phyloP scores from a whole-genome alignment of 305 asterid genomes.

The Lippia alba region DNA sequence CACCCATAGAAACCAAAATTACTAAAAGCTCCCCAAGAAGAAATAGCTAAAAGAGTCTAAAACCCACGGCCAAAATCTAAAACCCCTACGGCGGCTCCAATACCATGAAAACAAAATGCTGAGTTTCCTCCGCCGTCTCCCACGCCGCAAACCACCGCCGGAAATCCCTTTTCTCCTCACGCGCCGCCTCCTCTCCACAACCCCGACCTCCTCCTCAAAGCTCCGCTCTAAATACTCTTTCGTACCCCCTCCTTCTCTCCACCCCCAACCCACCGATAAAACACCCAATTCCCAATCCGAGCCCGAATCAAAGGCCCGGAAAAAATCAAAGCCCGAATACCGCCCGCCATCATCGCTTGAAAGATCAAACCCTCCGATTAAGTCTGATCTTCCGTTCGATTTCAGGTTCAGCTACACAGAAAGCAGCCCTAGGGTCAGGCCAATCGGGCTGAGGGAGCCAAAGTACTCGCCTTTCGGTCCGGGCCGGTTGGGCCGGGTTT shows the following conservation, averaged over 20 bases:
- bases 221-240: conserved; percentile 70
- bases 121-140: conserved; percentile 39
- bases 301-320: conserved; percentile 34
- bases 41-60: not conserved
- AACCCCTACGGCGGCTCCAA: conserved; percentile 33
- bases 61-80: conserved; percentile 22
- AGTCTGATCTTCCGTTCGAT: conserved; percentile 82
- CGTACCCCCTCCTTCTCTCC: conserved; percentile 66
- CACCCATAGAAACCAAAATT: no score
- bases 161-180: conserved; percentile 25
- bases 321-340: conserved; percentile 60
- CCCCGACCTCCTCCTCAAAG: conserved; percentile 47
- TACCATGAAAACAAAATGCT: conserved; percentile 29
- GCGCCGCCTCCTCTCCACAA: conserved; percentile 46
- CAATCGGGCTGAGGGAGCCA: conserved; percentile 96
- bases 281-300: conserved; percentile 20
- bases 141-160: conserved; percentile 49
- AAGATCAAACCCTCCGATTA: conserved; percentile 47
- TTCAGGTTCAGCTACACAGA: conserved; percentile 97
- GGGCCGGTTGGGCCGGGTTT: conserved; percentile 66
- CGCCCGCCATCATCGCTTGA: conserved; percentile 88
- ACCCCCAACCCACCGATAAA: conserved; percentile 43
- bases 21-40: not conserved
- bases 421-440: conserved; percentile 67
- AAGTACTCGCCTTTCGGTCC: conserved; percentile 99